Evolutionary conservation across 805 yeast genomes (phyloP), one percentile per base, ranked within the genome.

Genomic region (Metschnikowia koreensis): DNA sequence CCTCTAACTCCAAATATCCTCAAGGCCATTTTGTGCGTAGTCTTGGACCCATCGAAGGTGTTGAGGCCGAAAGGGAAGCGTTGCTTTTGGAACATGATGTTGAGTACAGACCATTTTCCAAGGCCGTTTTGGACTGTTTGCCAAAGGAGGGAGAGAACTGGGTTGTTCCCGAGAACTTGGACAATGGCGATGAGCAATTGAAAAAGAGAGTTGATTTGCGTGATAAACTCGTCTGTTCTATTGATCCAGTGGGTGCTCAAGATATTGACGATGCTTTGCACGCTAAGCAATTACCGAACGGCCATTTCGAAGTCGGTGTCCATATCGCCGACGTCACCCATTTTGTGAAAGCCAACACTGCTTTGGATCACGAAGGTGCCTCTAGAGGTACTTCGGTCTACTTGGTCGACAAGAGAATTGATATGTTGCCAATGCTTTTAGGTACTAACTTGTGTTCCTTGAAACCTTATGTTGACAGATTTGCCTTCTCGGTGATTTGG

Each of bases 301-400:
- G 99, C 0, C 89, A 93, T 66, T 91, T 81, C 75, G 97, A 94
- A 67, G 96, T 94, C 51, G 99, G 99, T 64, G 99, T 94, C 31
- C 99, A 94, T 66, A 94, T 94, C 74, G 99, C 99, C 9, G 99
- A 94, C 71, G 99, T 94, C 31, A 89, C 98, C 1, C 96, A 94
- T 71, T 94, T 94, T 65, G 99, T 94, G 43, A 90, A 91, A 69
- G 86, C 99, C 0, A 87, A 85, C 56, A 90, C 97, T 3, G 85
- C 98, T 0, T 76, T 94, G 53, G 99, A 94, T 66, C 86, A 82
- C 42, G 99, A 94, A 71, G 99, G 97, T 69, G 96, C 98, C 0
- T 80, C 96, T 1, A 83, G 99, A 71, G 98, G 97, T 62, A 94
- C 99, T 0, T 92, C 99, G 5, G 97, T 94, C 2, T 94, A 94